Base-by-base conservation (phyloP, 2,329 filamentous ascomycete genomes). In the Alternaria triticina region DNA sequence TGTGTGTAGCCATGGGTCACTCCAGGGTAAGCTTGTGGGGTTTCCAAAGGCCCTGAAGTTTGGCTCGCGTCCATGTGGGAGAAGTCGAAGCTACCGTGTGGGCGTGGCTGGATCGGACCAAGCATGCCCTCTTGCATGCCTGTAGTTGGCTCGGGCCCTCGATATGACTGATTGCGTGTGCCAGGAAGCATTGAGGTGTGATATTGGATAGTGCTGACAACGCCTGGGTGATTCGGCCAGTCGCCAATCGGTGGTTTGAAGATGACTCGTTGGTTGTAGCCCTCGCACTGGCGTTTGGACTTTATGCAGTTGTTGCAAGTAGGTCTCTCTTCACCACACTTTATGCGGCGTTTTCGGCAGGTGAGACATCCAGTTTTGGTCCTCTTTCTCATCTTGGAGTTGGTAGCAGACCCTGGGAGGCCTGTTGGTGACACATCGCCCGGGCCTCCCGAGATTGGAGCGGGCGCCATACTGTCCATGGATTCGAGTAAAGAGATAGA, bases 331-430 rank as follows among this genome's bases (percentile, higher is more conserved):
- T 98, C 96, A 66, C 96, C 96, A 80, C 96, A 99, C 82, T 98
- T 99, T 81, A 99, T 98, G 66, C 96, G 91, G 57, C 96, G 90
- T 81, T 92, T 95, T 67, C 96, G 91, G 82, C 96, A 99, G 61
- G 96, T 97, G 64, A 97, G 82, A 78, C 94, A 97, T 13, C 94
- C 94, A 3, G 94, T 97, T 82, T 97, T 97, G 55, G 94, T 97
- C 73, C 94, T 76, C 69, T 82, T 82, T 59, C 79, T 76, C 73
- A 79, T 74, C 67, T 80, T 79, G 57, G 74, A 62, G 57, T 71
- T 75, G 23, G 70, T 60, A 36, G 72, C 58, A 46, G 68, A 56
- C 30, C 64, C 68, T 52, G 71, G 57, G 20, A 51, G 46, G 49
- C 54, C 68, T 11, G 73, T 71, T 56, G 77, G 75, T 66, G 77